Conservation (phyloP, 768 basidiomycete species). For the Dacryopinax primogenitus region DNA sequence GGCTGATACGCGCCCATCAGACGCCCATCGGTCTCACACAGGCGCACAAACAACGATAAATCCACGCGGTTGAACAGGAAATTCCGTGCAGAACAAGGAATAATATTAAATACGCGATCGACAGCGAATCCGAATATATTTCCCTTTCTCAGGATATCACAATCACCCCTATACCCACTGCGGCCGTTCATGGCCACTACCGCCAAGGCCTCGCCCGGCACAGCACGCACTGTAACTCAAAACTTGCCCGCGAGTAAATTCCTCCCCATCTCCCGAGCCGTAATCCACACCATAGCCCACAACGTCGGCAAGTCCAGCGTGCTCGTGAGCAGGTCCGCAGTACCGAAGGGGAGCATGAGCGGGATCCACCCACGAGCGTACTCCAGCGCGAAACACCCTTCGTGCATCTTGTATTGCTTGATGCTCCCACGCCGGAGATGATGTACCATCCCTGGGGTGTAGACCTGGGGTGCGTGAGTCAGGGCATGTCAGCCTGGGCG, state of each 20-base stretch:
- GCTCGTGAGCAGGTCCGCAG: constrained; percentile 72
- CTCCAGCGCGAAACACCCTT: constrained; percentile 91
- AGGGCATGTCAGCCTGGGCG: neutral
- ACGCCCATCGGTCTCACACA: neutral
- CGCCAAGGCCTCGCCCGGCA: too few relatives aligned
- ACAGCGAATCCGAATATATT: too few relatives aligned
- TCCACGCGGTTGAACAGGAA: too few relatives aligned
- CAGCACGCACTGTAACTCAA: too few relatives aligned
- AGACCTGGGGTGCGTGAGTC: constrained; percentile 29
- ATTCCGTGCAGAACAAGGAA: too few relatives aligned
- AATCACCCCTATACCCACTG: too few relatives aligned
- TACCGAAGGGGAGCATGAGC: constrained; percentile 86
- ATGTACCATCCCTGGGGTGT: constrained; percentile 73
- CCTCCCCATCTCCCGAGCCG: constrained; percentile 65
- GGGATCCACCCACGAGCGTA: constrained; percentile 97
- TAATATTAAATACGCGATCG: too few relatives aligned
- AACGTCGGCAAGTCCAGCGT: constrained; percentile 79
- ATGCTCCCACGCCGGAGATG: constrained; percentile 65
- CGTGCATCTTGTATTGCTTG: constrained; percentile 97
- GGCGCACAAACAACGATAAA: too few relatives aligned
- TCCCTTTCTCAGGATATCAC: too few relatives aligned
- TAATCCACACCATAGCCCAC: constrained; percentile 62
- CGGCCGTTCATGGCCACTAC: neutral
- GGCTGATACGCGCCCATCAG: neutral
- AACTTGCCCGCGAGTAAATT: constrained; percentile 85